Base-by-base conservation (phyloP, 1,284 basidiomycete species). In the Mycena citricolor region DNA sequence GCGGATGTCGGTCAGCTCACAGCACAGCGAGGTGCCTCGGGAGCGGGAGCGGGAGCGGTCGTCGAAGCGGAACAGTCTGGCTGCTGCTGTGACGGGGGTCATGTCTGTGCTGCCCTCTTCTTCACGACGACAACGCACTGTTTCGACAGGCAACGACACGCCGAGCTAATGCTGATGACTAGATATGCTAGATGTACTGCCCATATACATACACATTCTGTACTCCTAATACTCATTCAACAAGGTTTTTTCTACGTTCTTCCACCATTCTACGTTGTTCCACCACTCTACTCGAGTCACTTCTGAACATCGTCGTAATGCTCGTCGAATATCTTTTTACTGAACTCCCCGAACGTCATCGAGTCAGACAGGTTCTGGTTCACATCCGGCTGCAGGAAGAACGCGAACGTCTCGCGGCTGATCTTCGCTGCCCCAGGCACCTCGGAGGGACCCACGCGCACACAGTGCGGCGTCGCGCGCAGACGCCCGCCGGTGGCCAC, bases 331-430 rank as follows among this genome's bases (percentile, higher is more conserved):
- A 94, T 77, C 48, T 79, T 73, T 62, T 90, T 89, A 57, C 88
- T 91, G 65, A 97, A 97, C 53, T 84, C 74, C 1, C 93, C 94
- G 59, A 94, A 97, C 16, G 88, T 92, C 61, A 85, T 79, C 1
- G 68, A 64, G 26, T 66, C 63, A 1, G 84, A 82, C 21, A 97
- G 76, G 26, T 76, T 73, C 56, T 88, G 83, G 51, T 89, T 73
- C 5, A 86, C 83, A 61, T 94, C 81, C 1, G 94, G 93, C 65
- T 95, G 92, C 80, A 97, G 85, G 73, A 97, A 97, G 19, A 95
- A 72, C 4, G 91, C 87, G 55, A 90, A 90, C 2, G 85, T 94
- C 67, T 90, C 89, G 48, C 90, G 72, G n/a, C 84, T 91, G 37
- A 86, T 69, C 29, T 64, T 67, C 25, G 73, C 72, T 8, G 68